Evolutionary conservation across 139 green algal species (phyloP).

Genomic region (Chlorella sp.): DNA sequence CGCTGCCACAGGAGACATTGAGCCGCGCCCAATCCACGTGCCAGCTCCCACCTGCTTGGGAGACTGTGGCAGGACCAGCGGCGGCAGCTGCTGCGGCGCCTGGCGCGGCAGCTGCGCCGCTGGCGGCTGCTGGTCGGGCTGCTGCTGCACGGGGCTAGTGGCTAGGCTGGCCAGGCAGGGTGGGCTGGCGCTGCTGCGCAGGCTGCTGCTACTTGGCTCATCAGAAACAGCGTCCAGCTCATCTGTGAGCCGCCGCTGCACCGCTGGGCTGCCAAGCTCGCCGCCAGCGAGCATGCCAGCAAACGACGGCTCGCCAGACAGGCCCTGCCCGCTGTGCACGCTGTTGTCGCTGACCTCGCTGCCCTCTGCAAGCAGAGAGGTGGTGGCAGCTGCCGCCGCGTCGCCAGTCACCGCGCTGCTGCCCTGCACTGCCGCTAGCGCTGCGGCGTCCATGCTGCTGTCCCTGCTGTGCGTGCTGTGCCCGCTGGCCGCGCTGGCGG

Average conservation of each 20-base stretch:
- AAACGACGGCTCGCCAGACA: constrained; percentile 16
- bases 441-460: constrained; percentile 25
- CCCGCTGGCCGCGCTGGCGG: no score
- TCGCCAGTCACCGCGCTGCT: constrained; percentile 35
- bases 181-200: background rate
- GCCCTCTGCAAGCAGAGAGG: no score
- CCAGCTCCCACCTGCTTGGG: constrained; percentile 34
- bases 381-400: background rate
- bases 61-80: background rate
- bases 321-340: background rate
- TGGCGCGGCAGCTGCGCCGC: background rate
- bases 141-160: background rate
- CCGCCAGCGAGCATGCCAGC: constrained; percentile 20
- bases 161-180: no score
- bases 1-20: background rate
- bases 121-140: background rate
- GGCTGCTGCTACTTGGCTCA: constrained; percentile 8
- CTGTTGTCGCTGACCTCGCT: background rate
- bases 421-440: constrained; percentile 45
- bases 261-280: background rate
- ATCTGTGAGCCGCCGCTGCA: constrained; percentile 20
- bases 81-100: constrained; percentile 9
- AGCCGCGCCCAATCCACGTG: constrained; percentile 46
- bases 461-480: background rate
- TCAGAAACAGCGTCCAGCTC: constrained; percentile 36